phyloP scores from a whole-genome alignment of 148 eudicot species.

The Limonium bicolor region DNA sequence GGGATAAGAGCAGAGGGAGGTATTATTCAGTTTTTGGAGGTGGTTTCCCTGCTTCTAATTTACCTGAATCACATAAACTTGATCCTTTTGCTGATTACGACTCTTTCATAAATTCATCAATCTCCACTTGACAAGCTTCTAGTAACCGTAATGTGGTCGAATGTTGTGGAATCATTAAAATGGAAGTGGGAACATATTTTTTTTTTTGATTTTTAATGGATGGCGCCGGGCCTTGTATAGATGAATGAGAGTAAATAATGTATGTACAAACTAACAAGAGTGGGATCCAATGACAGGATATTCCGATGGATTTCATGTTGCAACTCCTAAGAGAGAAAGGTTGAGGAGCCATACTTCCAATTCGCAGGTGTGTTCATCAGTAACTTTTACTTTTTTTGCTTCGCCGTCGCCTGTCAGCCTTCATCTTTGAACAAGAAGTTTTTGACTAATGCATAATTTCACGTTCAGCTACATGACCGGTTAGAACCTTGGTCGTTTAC shows the following conservation, averaged over 20 bases:
- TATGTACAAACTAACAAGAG: no score
- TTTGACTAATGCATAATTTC: no score
- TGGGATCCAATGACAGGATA: conserved; percentile 18
- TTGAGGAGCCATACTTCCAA: conserved; percentile 55
- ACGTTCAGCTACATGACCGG: no score
- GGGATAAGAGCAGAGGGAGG: conserved; percentile 24
- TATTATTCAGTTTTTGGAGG: conserved; percentile 26
- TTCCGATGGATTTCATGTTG: conserved; percentile 35
- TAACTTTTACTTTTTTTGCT: neutral
- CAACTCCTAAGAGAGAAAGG: conserved; percentile 14
- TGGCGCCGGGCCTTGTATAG: conserved; percentile 11
- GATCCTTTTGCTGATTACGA: conserved; percentile 42
- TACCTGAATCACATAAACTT: conserved; percentile 72
- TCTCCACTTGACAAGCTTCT: conserved; percentile 29
- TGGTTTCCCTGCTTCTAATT: conserved; percentile 37
- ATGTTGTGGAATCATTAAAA: conserved; percentile 60
- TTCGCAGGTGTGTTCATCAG: no score
- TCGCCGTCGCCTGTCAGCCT: no score
- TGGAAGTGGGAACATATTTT: conserved; percentile 54
- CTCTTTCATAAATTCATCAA: conserved; percentile 45
- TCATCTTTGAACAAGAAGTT: no score
- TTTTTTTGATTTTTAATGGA: conserved; percentile 36
- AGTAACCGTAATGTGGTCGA: conserved; percentile 23
- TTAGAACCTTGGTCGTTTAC: neutral
- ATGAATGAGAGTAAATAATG: no score